phyloP scores from a whole-genome alignment of 352 stramenopile genomes.

The Chrysophaeum taylorii region DNA sequence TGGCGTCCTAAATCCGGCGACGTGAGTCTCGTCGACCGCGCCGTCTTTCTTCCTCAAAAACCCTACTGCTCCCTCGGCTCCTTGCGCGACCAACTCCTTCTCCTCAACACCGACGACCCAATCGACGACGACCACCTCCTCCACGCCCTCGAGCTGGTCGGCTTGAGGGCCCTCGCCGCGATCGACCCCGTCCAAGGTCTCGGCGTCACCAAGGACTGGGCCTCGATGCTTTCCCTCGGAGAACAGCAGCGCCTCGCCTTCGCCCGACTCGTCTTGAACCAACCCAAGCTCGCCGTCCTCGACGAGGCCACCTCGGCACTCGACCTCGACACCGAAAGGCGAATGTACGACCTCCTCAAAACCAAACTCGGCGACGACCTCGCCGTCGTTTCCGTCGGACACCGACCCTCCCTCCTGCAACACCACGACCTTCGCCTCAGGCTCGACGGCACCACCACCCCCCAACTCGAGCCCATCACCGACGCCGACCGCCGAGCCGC shows the following conservation, averaged over 20 bases:
- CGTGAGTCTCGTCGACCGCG: no score
- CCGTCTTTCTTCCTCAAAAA: slow-evolving; percentile 66
- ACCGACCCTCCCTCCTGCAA: slow-evolving; percentile 26
- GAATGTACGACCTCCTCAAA: slow-evolving; percentile 55
- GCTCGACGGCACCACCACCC: no score
- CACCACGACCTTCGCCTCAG: no score
- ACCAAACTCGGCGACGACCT: slow-evolving; percentile 27
- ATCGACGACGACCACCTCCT: slow-evolving; percentile 47
- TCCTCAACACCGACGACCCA: slow-evolving; percentile 42
- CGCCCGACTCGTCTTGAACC: slow-evolving; percentile 56
- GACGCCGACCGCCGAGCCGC: no score
- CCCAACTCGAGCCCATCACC: no score
- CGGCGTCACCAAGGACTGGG: slow-evolving; percentile 53
- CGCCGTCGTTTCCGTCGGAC: slow-evolving; percentile 30
- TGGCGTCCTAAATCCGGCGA: no score
- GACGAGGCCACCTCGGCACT: slow-evolving; percentile 61
- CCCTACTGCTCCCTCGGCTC: slow-evolving; percentile 60
- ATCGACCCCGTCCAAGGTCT: slow-evolving; percentile 42
- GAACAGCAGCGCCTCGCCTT: slow-evolving; percentile 71
- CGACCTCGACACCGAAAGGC: slow-evolving; percentile 50
- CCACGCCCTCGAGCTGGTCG: slow-evolving; percentile 44
- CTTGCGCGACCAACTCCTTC: slow-evolving; percentile 53
- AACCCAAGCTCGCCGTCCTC: slow-evolving; percentile 55
- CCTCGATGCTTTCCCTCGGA: slow-evolving; percentile 59
- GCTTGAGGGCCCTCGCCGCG: slow-evolving; percentile 47